A percentile compares a stretch with the other conserved stretches of the same genome.
Evolutionary conservation across 2,329 filamentous ascomycete genomes (phyloP).

Genomic region (Rugonectria rugulosa): DNA sequence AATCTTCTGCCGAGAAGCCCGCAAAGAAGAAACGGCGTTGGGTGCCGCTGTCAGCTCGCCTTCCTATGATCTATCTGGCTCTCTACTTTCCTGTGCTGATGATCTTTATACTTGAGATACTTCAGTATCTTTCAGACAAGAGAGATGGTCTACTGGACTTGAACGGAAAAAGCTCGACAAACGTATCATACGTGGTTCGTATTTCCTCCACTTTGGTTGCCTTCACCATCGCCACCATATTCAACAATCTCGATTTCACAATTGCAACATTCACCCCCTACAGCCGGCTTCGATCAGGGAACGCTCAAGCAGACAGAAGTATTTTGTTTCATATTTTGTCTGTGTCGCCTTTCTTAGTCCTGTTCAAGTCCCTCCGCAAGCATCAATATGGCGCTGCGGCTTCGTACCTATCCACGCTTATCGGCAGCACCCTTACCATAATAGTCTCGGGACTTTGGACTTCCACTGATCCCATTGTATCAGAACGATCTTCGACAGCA

Average conservation of each 20-base stretch:
- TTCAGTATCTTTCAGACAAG: not conserved
- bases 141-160: not conserved
- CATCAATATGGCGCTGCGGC: not conserved
- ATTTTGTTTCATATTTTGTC: not conserved
- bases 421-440: conserved; percentile 3
- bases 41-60: not conserved
- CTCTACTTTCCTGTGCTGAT: not conserved
- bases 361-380: not conserved
- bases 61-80: not conserved
- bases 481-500: not conserved
- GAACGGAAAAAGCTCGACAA: not conserved
- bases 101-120: not conserved
- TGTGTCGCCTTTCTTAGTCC: not conserved
- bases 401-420: not conserved
- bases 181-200: not conserved
- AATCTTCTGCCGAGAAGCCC: too few species aligned
- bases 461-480: not conserved
- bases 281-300: not conserved
- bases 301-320: not conserved
- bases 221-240: not conserved
- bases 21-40: not conserved
- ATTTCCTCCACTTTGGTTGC: not conserved
- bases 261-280: not conserved
- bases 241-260: not conserved
- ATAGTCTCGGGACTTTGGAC: conserved; percentile 14